Evolutionary conservation across 208 protist genomes (phyloP).

Genomic region (Phytomonas serpens): DNA sequence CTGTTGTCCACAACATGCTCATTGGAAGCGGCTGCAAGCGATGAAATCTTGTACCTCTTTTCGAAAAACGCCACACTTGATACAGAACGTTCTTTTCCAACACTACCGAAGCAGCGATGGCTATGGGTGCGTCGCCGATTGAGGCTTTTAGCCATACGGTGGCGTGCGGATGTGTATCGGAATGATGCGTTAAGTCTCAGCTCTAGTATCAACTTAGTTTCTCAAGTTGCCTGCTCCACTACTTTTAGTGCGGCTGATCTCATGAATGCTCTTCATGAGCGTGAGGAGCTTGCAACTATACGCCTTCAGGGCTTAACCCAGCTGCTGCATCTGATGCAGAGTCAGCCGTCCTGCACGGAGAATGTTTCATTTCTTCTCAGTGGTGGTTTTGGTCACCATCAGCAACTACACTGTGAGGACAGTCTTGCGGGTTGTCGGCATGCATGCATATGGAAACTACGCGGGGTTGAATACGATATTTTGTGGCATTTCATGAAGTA

Average conservation of each 20-base stretch:
- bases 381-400: conserved; percentile 15
- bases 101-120: neutral
- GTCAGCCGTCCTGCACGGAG: conserved; percentile 25
- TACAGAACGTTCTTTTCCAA: neutral
- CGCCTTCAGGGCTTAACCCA: conserved; percentile 28
- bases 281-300: conserved; percentile 25
- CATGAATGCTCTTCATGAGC: conserved; percentile 17
- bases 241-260: conserved; percentile 15
- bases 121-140: neutral
- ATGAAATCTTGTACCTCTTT: neutral
- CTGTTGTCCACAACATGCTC: neutral
- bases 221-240: conserved; percentile 16
- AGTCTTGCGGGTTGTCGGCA: conserved; percentile 15
- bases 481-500: conserved; percentile 15
- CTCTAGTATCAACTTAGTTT: neutral
- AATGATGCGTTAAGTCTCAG: neutral
- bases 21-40: neutral
- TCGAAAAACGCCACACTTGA: neutral
- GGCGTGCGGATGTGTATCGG: neutral
- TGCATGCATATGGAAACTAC: conserved; percentile 11
- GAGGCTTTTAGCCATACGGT: neutral
- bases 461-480: conserved; percentile 14
- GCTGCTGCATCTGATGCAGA: conserved; percentile 17
- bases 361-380: conserved; percentile 25
- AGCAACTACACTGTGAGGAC: conserved; percentile 22